Percentiles rank a stretch among this genome's conserved stretches.
Conservation (phyloP, 768 basidiomycete species). For the Pleurotus djamor region DNA sequence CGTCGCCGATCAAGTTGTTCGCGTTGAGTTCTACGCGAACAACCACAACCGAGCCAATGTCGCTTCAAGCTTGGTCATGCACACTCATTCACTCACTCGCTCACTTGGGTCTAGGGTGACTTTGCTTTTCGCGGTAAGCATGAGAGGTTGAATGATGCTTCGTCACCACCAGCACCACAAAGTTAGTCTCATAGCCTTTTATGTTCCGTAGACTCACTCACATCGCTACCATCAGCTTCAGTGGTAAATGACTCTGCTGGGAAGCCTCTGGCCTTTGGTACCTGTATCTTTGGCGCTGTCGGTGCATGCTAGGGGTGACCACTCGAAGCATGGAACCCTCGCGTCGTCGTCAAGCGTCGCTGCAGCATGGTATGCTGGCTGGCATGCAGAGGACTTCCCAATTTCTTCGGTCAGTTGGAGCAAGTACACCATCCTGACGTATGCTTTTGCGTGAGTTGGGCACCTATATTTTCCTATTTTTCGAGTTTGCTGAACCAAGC, state of each 20-base stretch:
- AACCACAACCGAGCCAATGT: no score
- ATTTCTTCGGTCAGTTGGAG: constrained; percentile 59
- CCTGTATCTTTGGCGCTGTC: not conserved
- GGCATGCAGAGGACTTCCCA: constrained; percentile 52
- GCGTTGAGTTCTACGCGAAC: no score
- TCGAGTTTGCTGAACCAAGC: no score
- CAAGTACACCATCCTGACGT: constrained; percentile 66
- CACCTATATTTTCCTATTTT: constrained; percentile 1
- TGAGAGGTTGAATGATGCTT: not conserved
- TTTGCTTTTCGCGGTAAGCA: not conserved
- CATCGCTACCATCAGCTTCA: not conserved
- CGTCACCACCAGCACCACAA: not conserved
- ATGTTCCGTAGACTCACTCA: not conserved
- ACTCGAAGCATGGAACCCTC: not conserved
- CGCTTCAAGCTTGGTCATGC: no score
- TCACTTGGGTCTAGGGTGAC: no score
- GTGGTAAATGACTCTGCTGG: not conserved
- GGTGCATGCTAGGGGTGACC: not conserved
- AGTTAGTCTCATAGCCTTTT: not conserved
- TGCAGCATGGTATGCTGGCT: constrained; percentile 67
- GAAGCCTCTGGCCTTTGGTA: not conserved
- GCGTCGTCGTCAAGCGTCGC: constrained; percentile 26
- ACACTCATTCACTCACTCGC: no score
- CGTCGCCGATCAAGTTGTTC: no score
- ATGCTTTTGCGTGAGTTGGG: constrained; percentile 65